Percentiles rank a stretch among this genome's conserved stretches.
Evolutionary conservation across 179 eudicot genomes (phyloP).

Genomic region (Patellifolia procumbens): DNA sequence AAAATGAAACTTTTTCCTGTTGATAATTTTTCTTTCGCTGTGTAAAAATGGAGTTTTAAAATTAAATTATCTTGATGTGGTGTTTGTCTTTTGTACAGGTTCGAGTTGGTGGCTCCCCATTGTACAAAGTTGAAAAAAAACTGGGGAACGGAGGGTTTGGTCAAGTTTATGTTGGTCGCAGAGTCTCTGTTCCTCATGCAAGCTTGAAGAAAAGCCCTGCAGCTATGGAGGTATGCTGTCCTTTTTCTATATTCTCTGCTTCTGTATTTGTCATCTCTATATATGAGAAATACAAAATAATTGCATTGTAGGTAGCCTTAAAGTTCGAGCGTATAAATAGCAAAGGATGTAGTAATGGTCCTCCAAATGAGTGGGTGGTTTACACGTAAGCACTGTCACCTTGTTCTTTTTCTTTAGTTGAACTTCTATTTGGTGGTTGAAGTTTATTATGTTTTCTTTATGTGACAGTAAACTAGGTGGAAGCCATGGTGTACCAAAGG

Average conservation of each 20-base stretch:
- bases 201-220: not conserved
- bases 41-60: not conserved
- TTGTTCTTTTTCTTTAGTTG: conserved; percentile 2
- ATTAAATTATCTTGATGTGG: not conserved
- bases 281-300: not conserved
- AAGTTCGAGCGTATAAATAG: conserved; percentile 76
- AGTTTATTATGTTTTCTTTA: not conserved
- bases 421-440: not conserved
- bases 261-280: not conserved
- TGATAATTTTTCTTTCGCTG: not conserved
- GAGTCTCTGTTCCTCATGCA: not conserved
- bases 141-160: conserved; percentile 96
- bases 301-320: conserved; percentile 59
- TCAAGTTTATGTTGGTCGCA: conserved; percentile 52
- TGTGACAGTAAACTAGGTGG: conserved; percentile 60
- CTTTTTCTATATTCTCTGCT: not conserved
- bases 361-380: conserved; percentile 85
- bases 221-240: conserved; percentile 7
- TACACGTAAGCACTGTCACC: conserved; percentile 53
- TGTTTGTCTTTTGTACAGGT: conserved; percentile 48
- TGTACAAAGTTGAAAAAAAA: conserved; percentile 62
- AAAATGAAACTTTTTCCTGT: not conserved
- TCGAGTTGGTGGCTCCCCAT: conserved; percentile 76
- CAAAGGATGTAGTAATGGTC: conserved; percentile 73
- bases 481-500: conserved; percentile 76